Evolutionary conservation across 805 yeast species (phyloP).

Genomic region (Wickerhamiella lipophila): DNA sequence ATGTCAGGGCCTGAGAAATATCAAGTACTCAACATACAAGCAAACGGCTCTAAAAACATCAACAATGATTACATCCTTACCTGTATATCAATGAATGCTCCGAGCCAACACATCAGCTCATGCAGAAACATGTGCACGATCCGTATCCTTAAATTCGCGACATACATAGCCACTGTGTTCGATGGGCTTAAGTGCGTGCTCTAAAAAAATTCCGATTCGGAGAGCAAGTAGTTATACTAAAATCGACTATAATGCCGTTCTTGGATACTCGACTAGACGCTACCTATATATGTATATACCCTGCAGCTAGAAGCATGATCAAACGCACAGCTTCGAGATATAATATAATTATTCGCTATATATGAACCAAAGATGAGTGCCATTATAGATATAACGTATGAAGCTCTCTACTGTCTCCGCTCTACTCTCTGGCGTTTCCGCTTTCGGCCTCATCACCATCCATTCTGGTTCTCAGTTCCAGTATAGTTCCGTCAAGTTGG

Average conservation of each 20-base stretch:
- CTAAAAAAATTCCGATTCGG: too few species aligned
- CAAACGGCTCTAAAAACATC: too few species aligned
- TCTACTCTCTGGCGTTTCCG: background rate
- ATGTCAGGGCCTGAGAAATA: too few species aligned
- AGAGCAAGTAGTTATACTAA: too few species aligned
- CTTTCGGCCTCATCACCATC: background rate
- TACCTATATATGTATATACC: background rate
- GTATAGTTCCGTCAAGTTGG: constrained; percentile 1
- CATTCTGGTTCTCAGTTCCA: constrained; percentile 4
- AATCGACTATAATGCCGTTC: too few species aligned
- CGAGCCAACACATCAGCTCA: too few species aligned
- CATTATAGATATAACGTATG: too few species aligned
- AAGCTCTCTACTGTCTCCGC: background rate
- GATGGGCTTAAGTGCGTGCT: too few species aligned
- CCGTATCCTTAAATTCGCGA: background rate
- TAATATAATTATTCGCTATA: background rate
- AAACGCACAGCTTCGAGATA: background rate
- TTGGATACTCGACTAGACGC: too few species aligned
- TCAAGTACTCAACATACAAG: too few species aligned
- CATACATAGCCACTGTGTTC: background rate
- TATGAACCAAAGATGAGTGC: background rate
- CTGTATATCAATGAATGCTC: too few species aligned
- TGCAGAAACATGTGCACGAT: background rate
- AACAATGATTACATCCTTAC: too few species aligned
- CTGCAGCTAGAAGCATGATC: background rate